Evolutionary conservation across 257 asterid genomes (phyloP).

Genomic region (Gentiana dahurica): DNA sequence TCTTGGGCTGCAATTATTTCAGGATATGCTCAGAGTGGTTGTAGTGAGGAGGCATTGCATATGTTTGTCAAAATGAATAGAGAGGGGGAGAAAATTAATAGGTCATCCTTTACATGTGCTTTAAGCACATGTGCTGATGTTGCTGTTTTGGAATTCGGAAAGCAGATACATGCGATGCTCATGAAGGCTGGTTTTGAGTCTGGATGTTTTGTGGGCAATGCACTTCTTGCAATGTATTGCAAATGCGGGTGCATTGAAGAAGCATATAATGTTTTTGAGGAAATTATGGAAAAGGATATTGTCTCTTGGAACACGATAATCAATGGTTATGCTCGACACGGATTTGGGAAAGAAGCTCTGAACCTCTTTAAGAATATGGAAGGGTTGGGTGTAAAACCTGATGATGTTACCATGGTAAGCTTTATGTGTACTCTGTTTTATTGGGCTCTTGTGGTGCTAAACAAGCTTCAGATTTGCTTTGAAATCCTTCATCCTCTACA

Average conservation of each 20-base stretch:
- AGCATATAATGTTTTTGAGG: conserved; percentile 48
- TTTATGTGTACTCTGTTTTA: conserved; percentile 2
- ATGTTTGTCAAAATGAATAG: conserved; percentile 57
- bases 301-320: conserved; percentile 94
- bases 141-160: conserved; percentile 85
- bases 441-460: no score
- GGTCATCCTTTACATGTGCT: conserved; percentile 54
- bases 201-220: conserved; percentile 79
- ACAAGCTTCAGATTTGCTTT: no score
- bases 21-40: conserved; percentile 69
- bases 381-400: conserved; percentile 41
- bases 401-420: conserved; percentile 85
- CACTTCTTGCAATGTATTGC: conserved; percentile 90
- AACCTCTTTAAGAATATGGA: conserved; percentile 56
- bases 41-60: conserved; percentile 48
- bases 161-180: conserved; percentile 66
- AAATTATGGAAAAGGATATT: conserved; percentile 58
- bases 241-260: conserved; percentile 86
- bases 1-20: conserved; percentile 96
- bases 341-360: conserved; percentile 71
- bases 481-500: no score
- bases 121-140: conserved; percentile 83
- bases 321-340: conserved; percentile 85
- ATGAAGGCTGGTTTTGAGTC: conserved; percentile 70
- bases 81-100: conserved; percentile 51